These are phyloP conservation scores for Pseudopithomyces maydicus DNA, from an alignment of 2,329 filamentous ascomycete species.

Conservation along the genomic window DNA sequence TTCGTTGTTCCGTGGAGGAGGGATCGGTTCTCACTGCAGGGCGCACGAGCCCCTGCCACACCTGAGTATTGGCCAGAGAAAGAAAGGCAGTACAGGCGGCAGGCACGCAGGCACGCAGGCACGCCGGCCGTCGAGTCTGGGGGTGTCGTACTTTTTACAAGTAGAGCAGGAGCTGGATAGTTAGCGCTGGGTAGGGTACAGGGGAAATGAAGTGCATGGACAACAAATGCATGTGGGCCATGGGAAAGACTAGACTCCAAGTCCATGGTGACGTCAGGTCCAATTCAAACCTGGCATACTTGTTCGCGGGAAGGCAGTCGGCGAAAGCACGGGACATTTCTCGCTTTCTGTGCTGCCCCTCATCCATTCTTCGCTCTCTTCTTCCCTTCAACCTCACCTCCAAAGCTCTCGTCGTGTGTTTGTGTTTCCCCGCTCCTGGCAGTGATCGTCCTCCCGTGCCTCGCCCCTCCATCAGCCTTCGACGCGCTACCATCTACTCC, in stretches of 20 bases:
- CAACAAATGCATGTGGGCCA: neutral
- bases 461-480: constrained; percentile 18
- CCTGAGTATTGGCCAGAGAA: too few species aligned
- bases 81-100: neutral
- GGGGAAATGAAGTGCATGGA: neutral
- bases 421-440: constrained; percentile 22
- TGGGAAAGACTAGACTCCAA: constrained; percentile 12
- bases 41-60: constrained; percentile 15
- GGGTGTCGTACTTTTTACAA: neutral
- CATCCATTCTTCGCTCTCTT: constrained; percentile 8
- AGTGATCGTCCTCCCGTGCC: constrained; percentile 34
- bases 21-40: neutral
- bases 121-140: neutral
- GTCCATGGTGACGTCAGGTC: constrained; percentile 19
- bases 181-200: neutral
- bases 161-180: neutral
- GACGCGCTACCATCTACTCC: constrained; percentile 10
- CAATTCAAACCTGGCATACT: neutral
- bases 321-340: neutral
- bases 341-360: constrained; percentile 4
- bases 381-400: constrained; percentile 15
- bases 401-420: constrained; percentile 1
- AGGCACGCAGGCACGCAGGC: too few species aligned
- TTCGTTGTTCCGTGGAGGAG: neutral
- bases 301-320: neutral